A percentile compares a stretch with the other conserved stretches of the same genome.
Evolutionary conservation across 306 rosid species (phyloP).

Genomic region (Corylus heterophylla): DNA sequence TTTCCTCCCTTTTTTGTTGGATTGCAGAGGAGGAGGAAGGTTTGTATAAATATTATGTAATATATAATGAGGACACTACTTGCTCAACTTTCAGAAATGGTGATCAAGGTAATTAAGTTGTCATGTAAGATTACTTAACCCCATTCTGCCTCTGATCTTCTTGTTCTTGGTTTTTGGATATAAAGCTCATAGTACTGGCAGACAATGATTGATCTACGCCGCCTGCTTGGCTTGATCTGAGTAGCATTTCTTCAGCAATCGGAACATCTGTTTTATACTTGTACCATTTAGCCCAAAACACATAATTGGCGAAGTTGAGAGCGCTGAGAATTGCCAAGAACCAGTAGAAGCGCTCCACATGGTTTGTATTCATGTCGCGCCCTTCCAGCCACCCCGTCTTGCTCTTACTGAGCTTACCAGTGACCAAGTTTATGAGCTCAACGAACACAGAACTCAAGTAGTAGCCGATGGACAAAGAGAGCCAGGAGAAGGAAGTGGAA

Average conservation of each 20-base stretch:
- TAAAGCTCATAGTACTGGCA: conserved; percentile 2
- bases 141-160: not conserved
- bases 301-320: conserved; percentile 39
- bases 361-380: conserved; percentile 40
- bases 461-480: conserved; percentile 53
- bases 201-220: conserved; percentile 16
- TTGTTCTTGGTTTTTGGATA: conserved; percentile 11
- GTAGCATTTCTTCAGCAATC: conserved; percentile 16
- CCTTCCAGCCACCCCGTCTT: conserved; percentile 60
- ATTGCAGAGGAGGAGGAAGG: too few relatives aligned
- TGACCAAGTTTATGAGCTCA: conserved; percentile 39
- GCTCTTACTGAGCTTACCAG: conserved; percentile 28
- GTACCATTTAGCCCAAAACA: conserved; percentile 58
- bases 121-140: not conserved
- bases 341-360: conserved; percentile 46
- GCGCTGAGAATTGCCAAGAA: conserved; percentile 50
- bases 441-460: conserved; percentile 49
- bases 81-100: too few relatives aligned
- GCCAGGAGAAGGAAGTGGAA: conserved; percentile 50
- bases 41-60: too few relatives aligned
- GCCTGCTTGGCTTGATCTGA: conserved; percentile 5
- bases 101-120: too few relatives aligned
- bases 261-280: conserved; percentile 40
- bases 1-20: too few relatives aligned
- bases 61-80: too few relatives aligned